These are phyloP conservation scores for Solanum aculeatissimum DNA, from an alignment of 305 asterid genomes.

Conservation along the genomic window DNA sequence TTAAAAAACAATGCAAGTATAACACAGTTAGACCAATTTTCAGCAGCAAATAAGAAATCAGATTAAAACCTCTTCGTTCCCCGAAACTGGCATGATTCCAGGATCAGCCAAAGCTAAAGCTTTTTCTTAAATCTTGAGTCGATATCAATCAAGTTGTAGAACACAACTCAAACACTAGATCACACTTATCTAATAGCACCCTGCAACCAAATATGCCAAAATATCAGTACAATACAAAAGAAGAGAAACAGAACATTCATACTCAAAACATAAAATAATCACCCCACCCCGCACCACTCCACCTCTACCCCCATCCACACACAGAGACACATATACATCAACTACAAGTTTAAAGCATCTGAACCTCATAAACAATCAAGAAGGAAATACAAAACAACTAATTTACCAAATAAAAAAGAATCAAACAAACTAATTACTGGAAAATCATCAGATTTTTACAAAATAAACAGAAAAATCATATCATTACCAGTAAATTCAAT, in stretches of 20 bases:
- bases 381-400: background rate
- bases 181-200: background rate
- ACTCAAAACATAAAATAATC: too few species aligned
- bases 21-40: background rate
- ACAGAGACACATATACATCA: background rate
- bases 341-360: background rate
- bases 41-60: background rate
- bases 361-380: background rate
- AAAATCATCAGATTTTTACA: background rate
- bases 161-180: background rate
- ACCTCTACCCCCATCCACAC: background rate
- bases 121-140: background rate
- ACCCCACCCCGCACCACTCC: too few species aligned
- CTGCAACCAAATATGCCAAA: background rate
- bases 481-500: background rate
- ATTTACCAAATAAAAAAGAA: background rate
- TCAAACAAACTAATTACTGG: background rate
- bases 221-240: background rate
- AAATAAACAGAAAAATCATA: background rate
- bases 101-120: background rate
- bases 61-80: slow-evolving; percentile 3
- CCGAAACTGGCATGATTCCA: background rate
- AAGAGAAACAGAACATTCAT: background rate
- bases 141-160: background rate
- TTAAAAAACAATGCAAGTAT: background rate